phyloP scores from a whole-genome alignment of 78 protist genomes.

The Dictyostelium capitatum region DNA sequence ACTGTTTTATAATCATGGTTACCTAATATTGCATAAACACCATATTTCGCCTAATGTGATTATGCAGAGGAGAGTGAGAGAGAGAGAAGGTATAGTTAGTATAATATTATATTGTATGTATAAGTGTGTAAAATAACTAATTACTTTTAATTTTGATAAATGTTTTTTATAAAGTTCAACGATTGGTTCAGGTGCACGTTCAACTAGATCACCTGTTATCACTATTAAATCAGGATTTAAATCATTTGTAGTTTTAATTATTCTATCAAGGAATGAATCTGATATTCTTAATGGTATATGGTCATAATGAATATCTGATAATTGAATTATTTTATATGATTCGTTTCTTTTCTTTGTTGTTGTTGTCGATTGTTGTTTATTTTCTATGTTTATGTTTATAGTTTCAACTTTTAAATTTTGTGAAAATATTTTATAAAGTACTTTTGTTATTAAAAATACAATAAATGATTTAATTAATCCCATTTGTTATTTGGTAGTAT shows the following conservation, averaged over 20 bases:
- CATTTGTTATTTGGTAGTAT: too few species aligned
- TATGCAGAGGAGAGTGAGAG: not conserved
- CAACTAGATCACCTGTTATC: conserved; percentile 69
- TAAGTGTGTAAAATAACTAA: too few species aligned
- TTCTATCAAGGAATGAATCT: conserved; percentile 14
- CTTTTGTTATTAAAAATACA: not conserved
- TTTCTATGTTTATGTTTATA: not conserved
- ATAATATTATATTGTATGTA: not conserved
- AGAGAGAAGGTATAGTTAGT: not conserved
- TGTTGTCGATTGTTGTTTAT: not conserved
- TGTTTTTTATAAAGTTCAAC: conserved; percentile 30
- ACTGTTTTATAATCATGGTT: conserved; percentile 68
- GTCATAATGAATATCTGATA: conserved; percentile 77
- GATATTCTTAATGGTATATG: conserved; percentile 41
- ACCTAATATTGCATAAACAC: conserved; percentile 61
- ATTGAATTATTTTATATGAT: conserved; percentile 21
- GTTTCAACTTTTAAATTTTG: not conserved
- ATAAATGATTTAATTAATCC: not conserved
- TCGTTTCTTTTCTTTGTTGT: too few species aligned
- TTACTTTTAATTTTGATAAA: conserved; percentile 44
- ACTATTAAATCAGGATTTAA: conserved; percentile 50
- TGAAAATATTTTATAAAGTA: not conserved
- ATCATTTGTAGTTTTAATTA: conserved; percentile 1
- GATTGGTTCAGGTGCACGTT: conserved; percentile 47
- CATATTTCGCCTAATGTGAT: conserved; percentile 14